These are phyloP conservation scores for Microcos paniculata DNA, from an alignment of 345 rosid species.

Conservation along the genomic window DNA sequence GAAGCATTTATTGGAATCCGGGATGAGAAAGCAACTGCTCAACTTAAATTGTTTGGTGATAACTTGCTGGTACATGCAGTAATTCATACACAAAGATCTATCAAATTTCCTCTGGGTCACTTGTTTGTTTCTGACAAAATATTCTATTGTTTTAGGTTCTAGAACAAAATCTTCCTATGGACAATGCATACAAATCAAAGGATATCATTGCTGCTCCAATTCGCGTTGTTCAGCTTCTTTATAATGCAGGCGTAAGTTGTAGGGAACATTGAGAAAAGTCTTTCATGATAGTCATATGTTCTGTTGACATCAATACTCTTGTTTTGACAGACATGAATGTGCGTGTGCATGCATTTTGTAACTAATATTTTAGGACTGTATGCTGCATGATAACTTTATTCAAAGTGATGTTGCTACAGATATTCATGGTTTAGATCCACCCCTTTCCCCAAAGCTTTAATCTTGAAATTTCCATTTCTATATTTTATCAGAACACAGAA, in stretches of 20 bases:
- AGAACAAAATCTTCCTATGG: conserved; percentile 91
- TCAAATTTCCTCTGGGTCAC: neutral
- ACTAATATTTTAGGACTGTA: neutral
- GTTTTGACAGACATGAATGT: neutral
- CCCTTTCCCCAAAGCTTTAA: neutral
- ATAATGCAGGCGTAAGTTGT: conserved; percentile 81
- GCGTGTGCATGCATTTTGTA: neutral
- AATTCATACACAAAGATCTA: conserved; percentile 11
- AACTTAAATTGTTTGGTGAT: conserved; percentile 83
- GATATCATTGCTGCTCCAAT: conserved; percentile 85
- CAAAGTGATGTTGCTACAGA: neutral
- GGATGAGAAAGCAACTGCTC: conserved; percentile 81
- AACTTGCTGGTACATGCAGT: conserved; percentile 61
- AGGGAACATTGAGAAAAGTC: conserved; percentile 8
- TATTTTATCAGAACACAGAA: neutral
- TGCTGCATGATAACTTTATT: conserved; percentile 2
- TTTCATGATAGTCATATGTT: neutral
- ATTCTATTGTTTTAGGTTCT: conserved; percentile 46
- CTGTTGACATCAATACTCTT: neutral
- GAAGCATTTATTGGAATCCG: conserved; percentile 87
- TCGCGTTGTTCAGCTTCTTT: conserved; percentile 81
- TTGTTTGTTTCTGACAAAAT: conserved; percentile 6
- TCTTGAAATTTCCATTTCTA: neutral
- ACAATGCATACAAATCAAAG: conserved; percentile 64
- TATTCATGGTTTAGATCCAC: neutral